phyloP scores from a whole-genome alignment of 495 filamentous ascomycete genomes.

The Sporormia fimetaria region DNA sequence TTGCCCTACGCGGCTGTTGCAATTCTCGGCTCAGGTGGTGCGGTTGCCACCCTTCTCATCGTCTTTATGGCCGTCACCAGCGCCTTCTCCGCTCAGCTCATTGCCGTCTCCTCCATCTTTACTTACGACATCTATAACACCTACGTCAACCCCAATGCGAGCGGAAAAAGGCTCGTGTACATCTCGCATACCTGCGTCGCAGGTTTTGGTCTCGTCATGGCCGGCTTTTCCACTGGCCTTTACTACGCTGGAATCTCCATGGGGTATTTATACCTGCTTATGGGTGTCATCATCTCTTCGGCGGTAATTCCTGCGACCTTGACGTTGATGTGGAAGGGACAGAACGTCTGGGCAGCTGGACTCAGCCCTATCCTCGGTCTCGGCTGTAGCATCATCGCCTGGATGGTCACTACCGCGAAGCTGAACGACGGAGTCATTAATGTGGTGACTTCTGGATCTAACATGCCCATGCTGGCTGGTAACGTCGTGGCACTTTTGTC shows the following conservation, averaged over 20 bases:
- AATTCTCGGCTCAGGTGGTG: slow-evolving; percentile 80
- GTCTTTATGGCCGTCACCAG: slow-evolving; percentile 96
- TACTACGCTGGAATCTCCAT: slow-evolving; percentile 54
- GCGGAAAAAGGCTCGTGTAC: slow-evolving; percentile 69
- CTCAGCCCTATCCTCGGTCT: slow-evolving; percentile 69
- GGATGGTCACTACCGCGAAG: slow-evolving; percentile 81
- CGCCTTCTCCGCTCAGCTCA: slow-evolving; percentile 78
- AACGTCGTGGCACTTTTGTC: slow-evolving; percentile 73
- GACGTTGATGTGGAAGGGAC: slow-evolving; percentile 69
- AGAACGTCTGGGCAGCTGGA: slow-evolving; percentile 70
- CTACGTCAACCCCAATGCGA: slow-evolving; percentile 44
- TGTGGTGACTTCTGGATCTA: slow-evolving; percentile 66
- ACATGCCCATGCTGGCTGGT: slow-evolving; percentile 83
- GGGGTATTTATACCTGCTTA: slow-evolving; percentile 74
- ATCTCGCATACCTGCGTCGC: slow-evolving; percentile 71
- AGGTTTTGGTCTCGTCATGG: slow-evolving; percentile 71
- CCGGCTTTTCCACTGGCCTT: slow-evolving; percentile 70
- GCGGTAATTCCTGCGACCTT: slow-evolving; percentile 76
- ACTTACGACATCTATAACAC: slow-evolving; percentile 76
- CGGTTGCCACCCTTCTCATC: slow-evolving; percentile 69
- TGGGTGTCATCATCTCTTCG: slow-evolving; percentile 83
- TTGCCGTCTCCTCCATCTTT: slow-evolving; percentile 85
- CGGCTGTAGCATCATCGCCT: slow-evolving; percentile 64
- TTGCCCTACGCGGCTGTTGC: slow-evolving; percentile 82
- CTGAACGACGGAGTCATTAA: slow-evolving; percentile 60